Conservation (phyloP, 768 basidiomycete genomes). For the Myochromella boudieri region DNA sequence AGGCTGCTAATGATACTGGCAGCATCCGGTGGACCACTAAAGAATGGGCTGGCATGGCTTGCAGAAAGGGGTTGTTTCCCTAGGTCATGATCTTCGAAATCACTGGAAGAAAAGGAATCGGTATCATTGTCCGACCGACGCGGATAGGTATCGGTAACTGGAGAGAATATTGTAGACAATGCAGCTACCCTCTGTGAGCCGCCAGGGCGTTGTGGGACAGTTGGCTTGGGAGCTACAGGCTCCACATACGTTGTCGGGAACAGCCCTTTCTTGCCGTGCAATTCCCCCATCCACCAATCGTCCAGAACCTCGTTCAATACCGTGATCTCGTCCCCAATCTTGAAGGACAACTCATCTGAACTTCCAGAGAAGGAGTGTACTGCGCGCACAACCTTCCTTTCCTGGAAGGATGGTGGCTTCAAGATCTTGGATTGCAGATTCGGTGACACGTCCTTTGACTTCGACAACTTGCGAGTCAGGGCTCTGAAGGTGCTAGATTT, state of each 20-base stretch:
- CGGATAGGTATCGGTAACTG: background rate
- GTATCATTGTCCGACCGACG: conserved; percentile 12
- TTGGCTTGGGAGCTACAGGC: conserved; percentile 33
- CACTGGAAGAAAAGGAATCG: conserved; percentile 28
- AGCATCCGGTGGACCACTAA: conserved; percentile 39
- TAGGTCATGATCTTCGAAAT: conserved; percentile 49
- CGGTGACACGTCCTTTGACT: conserved; percentile 34
- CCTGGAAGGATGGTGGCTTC: conserved; percentile 50
- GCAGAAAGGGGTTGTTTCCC: conserved; percentile 42
- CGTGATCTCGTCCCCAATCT: conserved; percentile 69
- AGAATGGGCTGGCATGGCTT: conserved; percentile 40
- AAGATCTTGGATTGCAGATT: conserved; percentile 40
- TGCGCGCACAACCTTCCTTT: conserved; percentile 62
- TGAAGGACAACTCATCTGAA: conserved; percentile 77
- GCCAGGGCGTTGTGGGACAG: conserved; percentile 22
- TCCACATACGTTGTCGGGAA: conserved; percentile 84
- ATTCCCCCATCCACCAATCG: conserved; percentile 90
- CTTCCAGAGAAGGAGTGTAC: conserved; percentile 75
- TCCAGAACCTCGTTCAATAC: conserved; percentile 81
- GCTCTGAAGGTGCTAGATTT: conserved; percentile 29
- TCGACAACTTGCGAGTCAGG: conserved; percentile 29
- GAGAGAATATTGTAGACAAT: conserved; percentile 3
- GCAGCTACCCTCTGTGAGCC: conserved; percentile 5
- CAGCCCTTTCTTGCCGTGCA: conserved; percentile 68
- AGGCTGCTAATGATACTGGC: conserved; percentile 43